These are phyloP conservation scores for Cucurbitaria berberidis DNA, from an alignment of 2,329 filamentous ascomycete species.

Conservation along the genomic window DNA sequence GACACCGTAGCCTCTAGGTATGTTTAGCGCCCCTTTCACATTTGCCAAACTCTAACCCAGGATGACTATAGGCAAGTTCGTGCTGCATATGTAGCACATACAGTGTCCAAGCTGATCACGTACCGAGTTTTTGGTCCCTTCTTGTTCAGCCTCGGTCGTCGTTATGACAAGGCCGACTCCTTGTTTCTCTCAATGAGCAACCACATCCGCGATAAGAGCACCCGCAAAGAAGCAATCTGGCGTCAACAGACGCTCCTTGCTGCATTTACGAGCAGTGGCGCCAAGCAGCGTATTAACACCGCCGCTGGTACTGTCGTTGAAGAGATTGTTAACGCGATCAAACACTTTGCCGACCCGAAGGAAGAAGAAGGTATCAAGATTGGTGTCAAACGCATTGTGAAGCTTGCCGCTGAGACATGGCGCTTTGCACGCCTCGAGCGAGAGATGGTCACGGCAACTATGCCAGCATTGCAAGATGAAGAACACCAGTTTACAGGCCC, in stretches of 20 bases:
- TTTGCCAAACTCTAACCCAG: slow-evolving; percentile 2
- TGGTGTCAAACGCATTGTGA: slow-evolving; percentile 62
- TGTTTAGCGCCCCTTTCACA: slow-evolving; percentile 2
- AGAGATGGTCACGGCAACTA: slow-evolving; percentile 60
- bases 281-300: slow-evolving; percentile 63
- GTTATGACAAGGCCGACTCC: slow-evolving; percentile 63
- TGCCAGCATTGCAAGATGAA: slow-evolving; percentile 50
- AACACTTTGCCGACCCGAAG: slow-evolving; percentile 59
- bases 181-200: slow-evolving; percentile 62
- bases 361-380: slow-evolving; percentile 59
- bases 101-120: slow-evolving; percentile 63
- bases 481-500: slow-evolving; percentile 40
- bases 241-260: slow-evolving; percentile 64
- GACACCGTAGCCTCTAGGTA: slow-evolving; percentile 58
- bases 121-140: slow-evolving; percentile 64
- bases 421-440: slow-evolving; percentile 63
- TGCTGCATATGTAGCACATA: slow-evolving; percentile 61
- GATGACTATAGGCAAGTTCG: slow-evolving; percentile 53
- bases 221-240: slow-evolving; percentile 64
- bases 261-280: slow-evolving; percentile 62
- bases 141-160: slow-evolving; percentile 61
- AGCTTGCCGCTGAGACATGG: slow-evolving; percentile 65
- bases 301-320: slow-evolving; percentile 63
- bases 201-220: slow-evolving; percentile 63
- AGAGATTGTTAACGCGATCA: slow-evolving; percentile 62